Conservation (phyloP, 352 stramenopile genomes). For the Phytopythium aichiense region DNA sequence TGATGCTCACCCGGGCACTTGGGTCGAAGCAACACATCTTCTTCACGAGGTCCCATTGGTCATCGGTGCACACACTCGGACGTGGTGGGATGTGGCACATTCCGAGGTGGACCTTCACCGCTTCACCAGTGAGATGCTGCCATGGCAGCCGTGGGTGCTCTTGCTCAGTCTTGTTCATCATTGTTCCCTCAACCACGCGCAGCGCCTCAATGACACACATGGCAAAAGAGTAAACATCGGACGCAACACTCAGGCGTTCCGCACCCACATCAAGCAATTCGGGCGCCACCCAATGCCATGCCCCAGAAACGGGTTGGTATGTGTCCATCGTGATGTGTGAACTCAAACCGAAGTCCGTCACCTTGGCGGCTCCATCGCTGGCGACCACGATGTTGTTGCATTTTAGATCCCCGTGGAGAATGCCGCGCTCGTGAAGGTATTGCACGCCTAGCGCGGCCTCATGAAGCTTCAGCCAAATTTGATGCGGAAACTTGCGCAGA, state of each 20-base stretch:
- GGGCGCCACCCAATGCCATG: neutral
- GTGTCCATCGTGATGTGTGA: neutral
- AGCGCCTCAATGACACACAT: neutral
- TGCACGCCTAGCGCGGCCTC: conserved; percentile 10
- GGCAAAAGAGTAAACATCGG: neutral
- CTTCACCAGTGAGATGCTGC: neutral
- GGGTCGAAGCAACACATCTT: neutral
- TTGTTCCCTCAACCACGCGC: neutral
- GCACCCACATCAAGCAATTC: neutral
- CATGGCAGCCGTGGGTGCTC: neutral
- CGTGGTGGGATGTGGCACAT: neutral
- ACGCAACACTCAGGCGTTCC: neutral
- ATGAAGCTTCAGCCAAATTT: conserved; percentile 1
- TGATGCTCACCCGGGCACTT: neutral
- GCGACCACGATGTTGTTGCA: conserved; percentile 10
- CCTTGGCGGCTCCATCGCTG: conserved; percentile 7
- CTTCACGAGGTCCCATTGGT: neutral
- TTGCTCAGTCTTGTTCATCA: neutral
- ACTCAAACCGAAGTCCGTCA: conserved; percentile 1
- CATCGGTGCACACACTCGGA: neutral
- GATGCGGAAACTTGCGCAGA: neutral
- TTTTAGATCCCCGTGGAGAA: neutral
- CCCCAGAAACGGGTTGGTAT: neutral
- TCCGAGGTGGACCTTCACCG: neutral
- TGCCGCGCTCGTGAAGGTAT: conserved; percentile 11